Base-by-base conservation (phyloP, 768 basidiomycete genomes). In the Artomyces pyxidatus region DNA sequence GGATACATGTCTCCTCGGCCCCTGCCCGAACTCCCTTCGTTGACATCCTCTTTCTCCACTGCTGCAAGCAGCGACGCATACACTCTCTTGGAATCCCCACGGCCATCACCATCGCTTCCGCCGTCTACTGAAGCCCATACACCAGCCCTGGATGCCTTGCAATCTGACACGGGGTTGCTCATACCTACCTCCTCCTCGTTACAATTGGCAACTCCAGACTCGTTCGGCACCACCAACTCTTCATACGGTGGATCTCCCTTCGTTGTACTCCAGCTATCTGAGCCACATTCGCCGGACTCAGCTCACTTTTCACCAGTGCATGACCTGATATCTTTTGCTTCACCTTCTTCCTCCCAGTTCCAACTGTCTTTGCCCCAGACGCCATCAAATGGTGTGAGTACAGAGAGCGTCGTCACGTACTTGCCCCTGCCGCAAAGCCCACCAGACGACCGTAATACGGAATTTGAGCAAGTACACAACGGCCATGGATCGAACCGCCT, bases 251-350 rank as follows among this genome's bases (percentile, higher is more conserved):
- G 19, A 25, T 41, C 39, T 12, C 39, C 39, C 12, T 12, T 41
- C 25, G 22, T 29, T 42, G 2, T 52, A 7, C 32, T 56, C 29
- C 35, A 56, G 19, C 49, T 56, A 29, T 37, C 27, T 19, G 55
- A 56, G 45, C 55, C 55, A 35, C 40, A 11, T 30, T 54, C 55
- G 21, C 55, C 55, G 22, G 55, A 54, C 17, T 45, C 53, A 8
- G 53, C 53, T 2, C 55, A 51, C 32, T 56, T 56, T 42, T 54
- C 56, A 9, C 50, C 53, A 14, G 43, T 32, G 8, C 29, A 46
- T 12, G 45, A 49, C 23, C 28, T 47, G 9, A 51, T 42, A 12
- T 28, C 55, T 23, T 44, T 55, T 23, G 23, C 53, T 7, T 57
- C 56, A 14, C 50, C 56, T 26, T 30, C 41, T 11, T 49, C 56